A percentile compares a stretch with the other conserved stretches of the same genome.
These are phyloP conservation scores for Ascochyta koolunga DNA, from an alignment of 2,329 filamentous ascomycete genomes.

Conservation along the genomic window DNA sequence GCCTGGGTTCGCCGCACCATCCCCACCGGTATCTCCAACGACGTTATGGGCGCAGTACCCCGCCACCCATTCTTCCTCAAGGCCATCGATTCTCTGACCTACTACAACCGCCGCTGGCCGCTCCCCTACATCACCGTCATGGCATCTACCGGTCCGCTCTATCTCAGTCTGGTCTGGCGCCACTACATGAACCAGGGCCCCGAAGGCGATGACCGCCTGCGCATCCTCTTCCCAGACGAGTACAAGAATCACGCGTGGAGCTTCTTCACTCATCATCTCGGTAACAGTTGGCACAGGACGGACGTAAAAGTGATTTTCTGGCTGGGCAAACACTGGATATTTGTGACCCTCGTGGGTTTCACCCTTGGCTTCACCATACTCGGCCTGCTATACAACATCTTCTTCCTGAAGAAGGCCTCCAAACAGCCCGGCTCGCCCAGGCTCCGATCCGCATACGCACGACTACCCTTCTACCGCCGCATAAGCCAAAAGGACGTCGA, in stretches of 20 bases:
- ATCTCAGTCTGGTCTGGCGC: constrained; percentile 76
- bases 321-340: constrained; percentile 62
- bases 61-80: constrained; percentile 76
- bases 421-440: constrained; percentile 24
- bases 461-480: constrained; percentile 45
- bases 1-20: constrained; percentile 74
- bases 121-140: constrained; percentile 79
- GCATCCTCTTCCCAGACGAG: constrained; percentile 72
- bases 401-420: constrained; percentile 45
- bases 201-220: constrained; percentile 60
- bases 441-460: constrained; percentile 28
- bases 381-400: constrained; percentile 59
- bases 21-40: constrained; percentile 81
- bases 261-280: constrained; percentile 71
- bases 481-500: constrained; percentile 46
- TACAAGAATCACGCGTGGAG: constrained; percentile 73
- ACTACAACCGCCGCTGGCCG: constrained; percentile 72
- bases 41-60: constrained; percentile 76
- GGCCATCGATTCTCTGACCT: constrained; percentile 70
- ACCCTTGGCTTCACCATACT: constrained; percentile 58
- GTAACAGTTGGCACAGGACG: constrained; percentile 69
- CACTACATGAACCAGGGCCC: constrained; percentile 67
- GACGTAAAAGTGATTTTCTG: constrained; percentile 71
- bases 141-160: constrained; percentile 77
- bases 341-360: constrained; percentile 62